phyloP scores from a whole-genome alignment of 805 yeast species.

The Candida ulmi region DNA sequence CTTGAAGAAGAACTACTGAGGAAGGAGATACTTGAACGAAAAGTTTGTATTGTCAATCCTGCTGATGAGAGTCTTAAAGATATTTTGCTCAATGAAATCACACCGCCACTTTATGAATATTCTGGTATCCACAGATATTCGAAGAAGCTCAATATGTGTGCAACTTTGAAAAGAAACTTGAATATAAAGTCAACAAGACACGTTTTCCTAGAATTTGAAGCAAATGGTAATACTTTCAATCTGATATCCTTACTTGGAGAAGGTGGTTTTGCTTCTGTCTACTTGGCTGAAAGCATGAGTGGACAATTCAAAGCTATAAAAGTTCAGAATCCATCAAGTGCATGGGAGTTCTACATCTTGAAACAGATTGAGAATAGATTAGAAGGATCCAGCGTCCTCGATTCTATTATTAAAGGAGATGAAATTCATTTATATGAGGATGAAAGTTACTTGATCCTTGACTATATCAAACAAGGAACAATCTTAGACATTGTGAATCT shows the following conservation, averaged over 20 bases:
- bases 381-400: constrained; percentile 17
- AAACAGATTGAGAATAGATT: constrained; percentile 46
- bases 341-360: constrained; percentile 81
- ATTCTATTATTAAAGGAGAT: constrained; percentile 44
- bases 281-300: constrained; percentile 54
- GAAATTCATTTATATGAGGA: constrained; percentile 38
- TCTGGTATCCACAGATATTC: constrained; percentile 26
- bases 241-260: constrained; percentile 58
- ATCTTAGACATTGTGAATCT: constrained; percentile 60
- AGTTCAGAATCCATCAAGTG: constrained; percentile 59
- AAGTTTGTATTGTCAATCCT: constrained; percentile 34
- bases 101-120: constrained; percentile 30
- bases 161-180: constrained; percentile 31
- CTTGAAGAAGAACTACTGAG: constrained; percentile 2
- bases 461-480: constrained; percentile 54
- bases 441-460: constrained; percentile 22
- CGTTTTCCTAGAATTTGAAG: constrained; percentile 39
- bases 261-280: constrained; percentile 81
- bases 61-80: constrained; percentile 35
- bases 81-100: constrained; percentile 31
- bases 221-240: constrained; percentile 40
- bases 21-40: neutral
- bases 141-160: constrained; percentile 29
- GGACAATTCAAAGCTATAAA: constrained; percentile 64
- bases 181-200: constrained; percentile 22